These are phyloP conservation scores for Astrephomene gubernaculifera DNA, from an alignment of 139 green algal species.

Conservation along the genomic window DNA sequence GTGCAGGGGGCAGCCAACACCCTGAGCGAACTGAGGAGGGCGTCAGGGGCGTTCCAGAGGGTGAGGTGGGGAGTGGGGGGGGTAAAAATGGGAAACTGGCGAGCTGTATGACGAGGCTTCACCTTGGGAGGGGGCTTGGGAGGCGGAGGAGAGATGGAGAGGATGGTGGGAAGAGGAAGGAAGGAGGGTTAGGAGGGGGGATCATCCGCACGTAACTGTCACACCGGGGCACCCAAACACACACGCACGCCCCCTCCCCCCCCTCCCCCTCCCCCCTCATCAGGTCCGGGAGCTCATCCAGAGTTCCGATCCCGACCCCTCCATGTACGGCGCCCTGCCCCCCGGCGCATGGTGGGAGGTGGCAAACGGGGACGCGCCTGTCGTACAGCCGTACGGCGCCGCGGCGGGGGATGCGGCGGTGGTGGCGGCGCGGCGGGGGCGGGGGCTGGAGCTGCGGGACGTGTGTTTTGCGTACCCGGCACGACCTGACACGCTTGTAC, in stretches of 20 bases:
- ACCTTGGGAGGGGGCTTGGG: neutral
- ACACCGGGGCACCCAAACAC: too few relatives aligned
- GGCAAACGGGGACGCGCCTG: slow-evolving; percentile 57
- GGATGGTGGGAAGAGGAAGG: neutral
- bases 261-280: neutral
- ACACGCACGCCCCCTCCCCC: neutral
- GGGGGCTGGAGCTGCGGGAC: slow-evolving; percentile 70
- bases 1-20: slow-evolving; percentile 87
- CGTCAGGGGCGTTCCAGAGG: slow-evolving; percentile 67
- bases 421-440: slow-evolving; percentile 52
- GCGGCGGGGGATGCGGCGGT: slow-evolving; percentile 61
- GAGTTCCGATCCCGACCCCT: slow-evolving; percentile 71
- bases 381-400: slow-evolving; percentile 56
- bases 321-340: slow-evolving; percentile 84
- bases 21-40: slow-evolving; percentile 76
- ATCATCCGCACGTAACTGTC: too few relatives aligned
- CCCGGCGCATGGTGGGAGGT: slow-evolving; percentile 85
- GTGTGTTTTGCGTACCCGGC: slow-evolving; percentile 85
- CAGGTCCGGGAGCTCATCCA: slow-evolving; percentile 69
- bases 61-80: slow-evolving; percentile 36
- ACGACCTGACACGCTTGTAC: slow-evolving; percentile 51
- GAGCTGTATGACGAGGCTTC: neutral
- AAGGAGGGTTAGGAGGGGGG: too few relatives aligned
- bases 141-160: neutral
- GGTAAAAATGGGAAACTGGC: neutral